Evolutionary conservation across 768 basidiomycete species (phyloP).

Genomic region (Mycena crocata): DNA sequence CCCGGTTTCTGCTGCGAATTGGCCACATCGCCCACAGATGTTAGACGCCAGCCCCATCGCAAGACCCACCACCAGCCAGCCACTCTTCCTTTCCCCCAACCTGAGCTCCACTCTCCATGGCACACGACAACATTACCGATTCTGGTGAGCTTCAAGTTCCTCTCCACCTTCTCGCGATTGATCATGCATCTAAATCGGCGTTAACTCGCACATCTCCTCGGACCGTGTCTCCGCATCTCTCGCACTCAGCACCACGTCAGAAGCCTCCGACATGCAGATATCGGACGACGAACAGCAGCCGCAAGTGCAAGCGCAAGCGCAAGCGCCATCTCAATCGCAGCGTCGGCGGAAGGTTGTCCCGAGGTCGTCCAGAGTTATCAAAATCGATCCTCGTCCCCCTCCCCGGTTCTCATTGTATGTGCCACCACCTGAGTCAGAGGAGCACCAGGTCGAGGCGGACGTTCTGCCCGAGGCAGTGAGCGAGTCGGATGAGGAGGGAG

Average conservation of each 20-base stretch:
- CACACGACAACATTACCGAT: too few species aligned
- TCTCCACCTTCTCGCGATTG: conserved; percentile 13
- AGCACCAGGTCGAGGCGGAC: conserved; percentile 30
- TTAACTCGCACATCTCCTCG: conserved; percentile 27
- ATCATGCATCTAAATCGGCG: conserved; percentile 31
- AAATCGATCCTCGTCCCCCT: too few species aligned
- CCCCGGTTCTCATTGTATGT: too few species aligned
- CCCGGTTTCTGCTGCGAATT: neutral
- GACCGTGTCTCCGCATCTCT: conserved; percentile 27
- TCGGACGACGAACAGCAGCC: conserved; percentile 32
- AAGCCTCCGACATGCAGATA: conserved; percentile 29
- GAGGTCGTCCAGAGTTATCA: too few species aligned
- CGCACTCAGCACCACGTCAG: conserved; percentile 35
- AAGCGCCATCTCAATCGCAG: conserved; percentile 1
- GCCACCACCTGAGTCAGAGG: too few species aligned
- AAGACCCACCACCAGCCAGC: too few species aligned
- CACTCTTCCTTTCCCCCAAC: too few species aligned
- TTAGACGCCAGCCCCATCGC: neutral
- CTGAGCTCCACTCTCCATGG: too few species aligned
- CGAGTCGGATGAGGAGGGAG: too few species aligned
- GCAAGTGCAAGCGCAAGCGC: neutral
- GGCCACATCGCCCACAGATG: neutral
- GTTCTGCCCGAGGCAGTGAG: conserved; percentile 25
- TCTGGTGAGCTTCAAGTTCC: too few species aligned
- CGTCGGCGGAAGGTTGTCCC: conserved; percentile 19